These are phyloP conservation scores for Ogataea haglerorum DNA, from an alignment of 805 yeast genomes.

Conservation along the genomic window DNA sequence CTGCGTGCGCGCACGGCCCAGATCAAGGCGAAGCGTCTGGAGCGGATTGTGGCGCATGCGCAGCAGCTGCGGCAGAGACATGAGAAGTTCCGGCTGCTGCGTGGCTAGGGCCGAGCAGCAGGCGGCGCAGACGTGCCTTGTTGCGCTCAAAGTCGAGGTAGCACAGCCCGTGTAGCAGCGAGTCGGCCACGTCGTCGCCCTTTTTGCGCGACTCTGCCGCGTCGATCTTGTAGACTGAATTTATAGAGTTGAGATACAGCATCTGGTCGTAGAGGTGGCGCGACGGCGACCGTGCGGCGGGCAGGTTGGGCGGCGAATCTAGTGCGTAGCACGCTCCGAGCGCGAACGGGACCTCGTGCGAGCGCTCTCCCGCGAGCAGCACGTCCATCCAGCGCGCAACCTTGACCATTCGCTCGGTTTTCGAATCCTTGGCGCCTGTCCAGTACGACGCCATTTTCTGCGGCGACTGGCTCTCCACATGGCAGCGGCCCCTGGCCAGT, in stretches of 20 bases:
- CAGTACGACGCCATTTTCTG: slow-evolving; percentile 32
- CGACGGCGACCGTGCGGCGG: slow-evolving; percentile 14
- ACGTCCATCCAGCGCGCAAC: slow-evolving; percentile 28
- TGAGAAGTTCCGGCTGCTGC: slow-evolving; percentile 24
- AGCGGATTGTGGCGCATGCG: slow-evolving; percentile 29
- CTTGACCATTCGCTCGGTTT: slow-evolving; percentile 24
- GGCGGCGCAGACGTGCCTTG: slow-evolving; percentile 11
- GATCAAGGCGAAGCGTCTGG: slow-evolving; percentile 29
- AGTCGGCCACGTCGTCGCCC: slow-evolving; percentile 65
- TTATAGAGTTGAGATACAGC: slow-evolving; percentile 21
- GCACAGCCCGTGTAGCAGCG: slow-evolving; percentile 57
- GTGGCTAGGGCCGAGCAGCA: slow-evolving; percentile 16
- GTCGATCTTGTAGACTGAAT: slow-evolving; percentile 7
- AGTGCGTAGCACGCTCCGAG: slow-evolving; percentile 5
- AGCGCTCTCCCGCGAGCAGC: slow-evolving; percentile 2
- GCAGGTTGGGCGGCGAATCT: background rate
- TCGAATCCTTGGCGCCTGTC: slow-evolving; percentile 20
- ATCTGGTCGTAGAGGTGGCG: slow-evolving; percentile 29
- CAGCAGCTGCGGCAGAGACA: slow-evolving; percentile 22
- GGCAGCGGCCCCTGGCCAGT: slow-evolving; percentile 8
- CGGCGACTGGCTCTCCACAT: slow-evolving; percentile 26
- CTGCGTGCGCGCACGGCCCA: slow-evolving; percentile 26
- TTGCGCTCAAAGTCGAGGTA: slow-evolving; percentile 44
- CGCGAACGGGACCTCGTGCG: slow-evolving; percentile 1
- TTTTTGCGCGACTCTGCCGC: slow-evolving; percentile 32